Evolutionary conservation across 1,284 basidiomycete species (phyloP), one percentile per base, ranked within the genome.

Genomic region (Apiotrichum akiyoshidainum): DNA sequence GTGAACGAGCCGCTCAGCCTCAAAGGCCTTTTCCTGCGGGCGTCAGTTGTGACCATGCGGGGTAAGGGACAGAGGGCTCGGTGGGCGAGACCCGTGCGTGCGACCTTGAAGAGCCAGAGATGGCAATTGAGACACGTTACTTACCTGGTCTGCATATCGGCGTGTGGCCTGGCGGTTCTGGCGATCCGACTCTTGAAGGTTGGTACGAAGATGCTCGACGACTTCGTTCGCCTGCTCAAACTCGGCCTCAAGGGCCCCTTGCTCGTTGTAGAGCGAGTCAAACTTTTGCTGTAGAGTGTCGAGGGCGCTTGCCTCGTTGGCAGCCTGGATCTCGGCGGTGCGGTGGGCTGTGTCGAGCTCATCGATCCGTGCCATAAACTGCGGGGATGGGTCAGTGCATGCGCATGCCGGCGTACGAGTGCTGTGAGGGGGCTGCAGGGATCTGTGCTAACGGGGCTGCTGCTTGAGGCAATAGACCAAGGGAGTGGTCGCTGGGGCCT

Each of bases 141-240:
- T 11, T 48, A 75, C 76, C 70, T 78, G 75, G 55, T 73, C 72
- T 3, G 64, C 52, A 64, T 73, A 71, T 14, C 73, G 58, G 40
- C 65, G 68, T 26, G 71, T 67, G 14, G 60, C 59, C 19, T 70
- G 70, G 49, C 70, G 63, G 22, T 60, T 54, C 42, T 67, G 63
- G 47, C 63, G 64, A 50, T 78, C 76, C 11, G 67, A 58, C 33
- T 73, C 69, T 5, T 54, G 46, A 1, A 71, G 53, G n/a, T 69
- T 62, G 46, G 46, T 55, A 17, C 70, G 46, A 4, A 76, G 52
- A 26, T 65, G 58, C 13, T 75, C 74, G 1, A 76, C 54, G 9
- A 73, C 53, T 51, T 71, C 70, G 52, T 74, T 68, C 10, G 70
- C 63, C 14, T 62, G 68, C 54, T 73, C 68, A 8, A 77, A 57